phyloP scores from a whole-genome alignment of 1,284 basidiomycete species.

The Coriolopsis trogii region DNA sequence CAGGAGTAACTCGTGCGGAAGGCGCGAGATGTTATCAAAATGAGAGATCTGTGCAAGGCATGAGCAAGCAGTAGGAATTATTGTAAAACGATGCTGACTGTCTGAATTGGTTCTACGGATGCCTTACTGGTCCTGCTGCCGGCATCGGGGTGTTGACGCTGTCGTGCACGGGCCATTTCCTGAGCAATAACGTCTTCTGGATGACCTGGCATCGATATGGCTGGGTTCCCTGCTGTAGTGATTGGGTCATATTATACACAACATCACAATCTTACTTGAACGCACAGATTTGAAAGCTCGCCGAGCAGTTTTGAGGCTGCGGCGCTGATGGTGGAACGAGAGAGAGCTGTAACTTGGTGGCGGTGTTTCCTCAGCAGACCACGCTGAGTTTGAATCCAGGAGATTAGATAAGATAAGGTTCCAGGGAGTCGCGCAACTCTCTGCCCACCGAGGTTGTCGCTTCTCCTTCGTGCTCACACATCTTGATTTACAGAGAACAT shows the following conservation, averaged over 20 bases:
- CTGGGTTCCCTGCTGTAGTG: no score
- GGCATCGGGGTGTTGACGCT: not conserved
- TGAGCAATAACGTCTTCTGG: constrained; percentile 5
- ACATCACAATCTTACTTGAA: no score
- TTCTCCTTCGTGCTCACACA: no score
- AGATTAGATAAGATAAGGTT: not conserved
- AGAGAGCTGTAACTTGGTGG: not conserved
- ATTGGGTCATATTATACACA: no score
- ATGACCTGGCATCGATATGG: no score
- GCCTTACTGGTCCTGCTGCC: not conserved
- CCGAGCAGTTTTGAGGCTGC: no score
- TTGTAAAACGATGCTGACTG: not conserved
- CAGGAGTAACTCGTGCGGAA: constrained; percentile 13
- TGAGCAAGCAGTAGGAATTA: not conserved
- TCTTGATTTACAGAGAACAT: no score
- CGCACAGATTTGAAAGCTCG: no score
- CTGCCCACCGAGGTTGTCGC: no score
- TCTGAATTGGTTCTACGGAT: not conserved
- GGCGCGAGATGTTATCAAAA: not conserved
- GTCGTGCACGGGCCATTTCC: constrained; percentile 6
- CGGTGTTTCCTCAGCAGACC: not conserved
- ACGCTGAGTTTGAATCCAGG: not conserved
- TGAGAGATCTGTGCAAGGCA: no score
- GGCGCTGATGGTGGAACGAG: not conserved
- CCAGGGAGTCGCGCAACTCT: no score